Conservation (phyloP, 2,329 filamentous ascomycete genomes). For the Xylaria hypoxylon region DNA sequence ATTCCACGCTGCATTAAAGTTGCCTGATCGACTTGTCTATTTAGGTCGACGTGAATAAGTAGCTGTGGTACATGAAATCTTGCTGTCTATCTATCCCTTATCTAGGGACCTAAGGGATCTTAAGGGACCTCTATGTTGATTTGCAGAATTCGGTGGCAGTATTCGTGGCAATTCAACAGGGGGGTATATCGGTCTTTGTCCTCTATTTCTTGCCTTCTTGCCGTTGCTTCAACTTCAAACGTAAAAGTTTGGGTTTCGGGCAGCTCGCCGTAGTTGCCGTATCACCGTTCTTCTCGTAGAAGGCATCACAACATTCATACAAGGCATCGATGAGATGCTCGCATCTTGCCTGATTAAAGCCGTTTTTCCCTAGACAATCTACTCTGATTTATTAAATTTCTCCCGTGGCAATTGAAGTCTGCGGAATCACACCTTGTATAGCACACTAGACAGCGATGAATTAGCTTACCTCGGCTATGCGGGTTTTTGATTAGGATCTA, state of each 20-base stretch:
- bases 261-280: slow-evolving; percentile 83
- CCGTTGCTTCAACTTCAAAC: slow-evolving; percentile 86
- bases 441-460: slow-evolving; percentile 71
- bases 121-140: too few species aligned
- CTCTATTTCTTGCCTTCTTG: slow-evolving; percentile 53
- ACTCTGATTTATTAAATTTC: slow-evolving; percentile 41
- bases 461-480: slow-evolving; percentile 10
- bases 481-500: background rate
- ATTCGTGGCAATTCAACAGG: background rate
- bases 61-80: slow-evolving; percentile 54
- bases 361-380: slow-evolving; percentile 88
- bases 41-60: slow-evolving; percentile 55
- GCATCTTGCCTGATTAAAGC: slow-evolving; percentile 88
- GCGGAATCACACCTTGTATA: slow-evolving; percentile 76
- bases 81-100: slow-evolving; percentile 2
- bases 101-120: too few species aligned
- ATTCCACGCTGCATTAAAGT: slow-evolving; percentile 78
- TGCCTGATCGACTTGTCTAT: slow-evolving; percentile 65
- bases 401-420: background rate
- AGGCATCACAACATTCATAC: slow-evolving; percentile 92
- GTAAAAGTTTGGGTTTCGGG: slow-evolving; percentile 82
- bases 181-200: background rate
- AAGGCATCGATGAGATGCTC: slow-evolving; percentile 81
- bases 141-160: background rate
- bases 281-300: slow-evolving; percentile 85